Evolutionary conservation across 345 rosid genomes (phyloP), one percentile per base, ranked within the genome.

Genomic region (Eucalyptus regnans): DNA sequence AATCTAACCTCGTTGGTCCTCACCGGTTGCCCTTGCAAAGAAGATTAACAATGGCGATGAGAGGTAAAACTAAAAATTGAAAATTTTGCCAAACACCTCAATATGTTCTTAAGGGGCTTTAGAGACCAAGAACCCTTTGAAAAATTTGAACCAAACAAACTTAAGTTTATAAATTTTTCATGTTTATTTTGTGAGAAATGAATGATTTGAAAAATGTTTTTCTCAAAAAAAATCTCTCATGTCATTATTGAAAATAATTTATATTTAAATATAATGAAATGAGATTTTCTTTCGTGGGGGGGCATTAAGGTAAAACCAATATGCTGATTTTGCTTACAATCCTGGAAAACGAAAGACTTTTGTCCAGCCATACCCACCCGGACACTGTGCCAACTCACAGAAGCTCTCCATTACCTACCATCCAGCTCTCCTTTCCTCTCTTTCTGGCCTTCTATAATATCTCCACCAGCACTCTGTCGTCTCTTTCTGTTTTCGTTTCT

Each of bases 371-470:
- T 37, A 27, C 46, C 81, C 46, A 37, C 81, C 27, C 1, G 46
- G 81, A 25, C 88, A 6, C 52, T 62, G 33, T 87, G 87, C 68
- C 87, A 86, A 86, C 87, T 52, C 87, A 17, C 62, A 52, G 85
- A 29, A 88, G 88, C 27, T 86, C 60, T 88, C 51, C 64, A 86
- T 87, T 87, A 89, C 91, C 91, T 46, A 90, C 90, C 92, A 9
- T 44, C 89, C 89, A 91, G 90, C 93, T 92, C 89, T 37, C 46
- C 54, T 83, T 15, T 4, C 12, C 66, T 85, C 83, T 85, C 51
- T 88, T 87, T 27, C 41, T 29, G 7, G 29, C 49, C 76, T 86
- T 66, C 93, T 86, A 50, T 88, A 90, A 91, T 91, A 88, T 91
- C 92, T 86, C 90, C 90, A 86, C 93, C 41, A 8, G 1, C 83